Percentiles rank a stretch among this genome's conserved stretches.
These are phyloP conservation scores for Alternaria solani DNA, from an alignment of 2,329 filamentous ascomycete genomes.

Conservation along the genomic window DNA sequence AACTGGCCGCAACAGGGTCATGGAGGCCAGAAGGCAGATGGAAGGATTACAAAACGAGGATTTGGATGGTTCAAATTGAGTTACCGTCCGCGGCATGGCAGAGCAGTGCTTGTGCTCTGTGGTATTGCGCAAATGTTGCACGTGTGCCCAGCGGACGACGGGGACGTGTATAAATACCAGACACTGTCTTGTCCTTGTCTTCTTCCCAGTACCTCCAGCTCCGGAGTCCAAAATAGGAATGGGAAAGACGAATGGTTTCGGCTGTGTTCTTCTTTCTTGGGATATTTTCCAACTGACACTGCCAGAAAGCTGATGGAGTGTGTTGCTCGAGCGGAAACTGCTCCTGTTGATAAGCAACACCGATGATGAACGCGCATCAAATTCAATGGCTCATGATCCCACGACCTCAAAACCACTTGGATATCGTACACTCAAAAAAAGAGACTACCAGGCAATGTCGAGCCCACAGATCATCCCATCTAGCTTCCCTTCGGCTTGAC, in stretches of 20 bases:
- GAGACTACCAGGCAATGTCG: no score
- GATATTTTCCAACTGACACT: not conserved
- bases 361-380: not conserved
- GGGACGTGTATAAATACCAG: not conserved
- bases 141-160: not conserved
- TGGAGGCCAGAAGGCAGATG: no score
- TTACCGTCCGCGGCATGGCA: not conserved
- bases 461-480: not conserved
- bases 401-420: not conserved
- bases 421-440: not conserved
- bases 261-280: not conserved
- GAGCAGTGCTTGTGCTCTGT: not conserved
- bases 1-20: no score
- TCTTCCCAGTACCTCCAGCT: not conserved
- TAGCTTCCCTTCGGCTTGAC: slow-evolving; percentile 60
- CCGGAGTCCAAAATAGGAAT: not conserved
- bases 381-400: not conserved
- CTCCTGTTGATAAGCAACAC: not conserved
- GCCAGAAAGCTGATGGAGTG: not conserved
- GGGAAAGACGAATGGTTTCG: not conserved
- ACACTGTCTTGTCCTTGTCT: not conserved
- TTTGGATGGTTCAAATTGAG: no score
- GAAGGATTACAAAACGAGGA: no score
- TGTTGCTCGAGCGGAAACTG: not conserved
- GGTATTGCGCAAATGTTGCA: not conserved